Base-by-base conservation (phyloP, 2,329 filamentous ascomycete species). In the Neonectria punicea region DNA sequence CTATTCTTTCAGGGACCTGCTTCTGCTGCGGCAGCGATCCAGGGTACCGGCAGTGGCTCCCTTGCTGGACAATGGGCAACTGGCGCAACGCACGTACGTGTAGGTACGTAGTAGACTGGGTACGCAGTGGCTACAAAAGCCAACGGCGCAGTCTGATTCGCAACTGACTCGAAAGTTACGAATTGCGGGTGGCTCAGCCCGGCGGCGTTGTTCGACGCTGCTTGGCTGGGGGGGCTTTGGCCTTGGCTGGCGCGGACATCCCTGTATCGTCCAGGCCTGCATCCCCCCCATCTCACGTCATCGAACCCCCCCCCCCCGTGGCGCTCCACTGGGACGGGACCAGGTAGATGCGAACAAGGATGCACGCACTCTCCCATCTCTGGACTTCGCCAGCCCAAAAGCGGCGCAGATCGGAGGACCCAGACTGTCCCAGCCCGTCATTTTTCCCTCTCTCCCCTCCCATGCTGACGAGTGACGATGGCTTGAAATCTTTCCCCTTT, bases 251-350 rank as follows among this genome's bases (percentile, higher is more conserved):
- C 22, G 18, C 43, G 9, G 22, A 11, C 43, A 25, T 46, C 43
- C 43, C 13, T 46, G 43, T 7, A 39, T 39, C 36, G 6, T 39
- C 2, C 36, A 39, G 36, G 36, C 36, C 36, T n/a, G 36, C 39
- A 47, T 14, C 28, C 51, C 28, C 51, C 41, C 28, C 65, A 53
- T 73, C 70, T 73, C 70, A 73, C 70, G 70, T 73, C 70, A 73
- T 72, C 70, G 63, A 69, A 57, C 28, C 47, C 60, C 58, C 61
- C 58, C 28, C 47, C 60, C 58, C 61, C 66, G 68, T 68, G 67
- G 67, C 62, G 69, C 61, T 50, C 32, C 32, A 34, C 32, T 34
- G 32, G 3, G 32, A 34, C 32, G 32, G 53, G 50, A 20, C 34
- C 32, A 61, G n/a, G n/a, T n/a, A 22, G 47, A 22, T 25, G n/a